Evolutionary conservation across 2,329 filamentous ascomycete genomes (phyloP), one percentile per base, ranked within the genome.

Genomic region (Escovopsis weberi): DNA sequence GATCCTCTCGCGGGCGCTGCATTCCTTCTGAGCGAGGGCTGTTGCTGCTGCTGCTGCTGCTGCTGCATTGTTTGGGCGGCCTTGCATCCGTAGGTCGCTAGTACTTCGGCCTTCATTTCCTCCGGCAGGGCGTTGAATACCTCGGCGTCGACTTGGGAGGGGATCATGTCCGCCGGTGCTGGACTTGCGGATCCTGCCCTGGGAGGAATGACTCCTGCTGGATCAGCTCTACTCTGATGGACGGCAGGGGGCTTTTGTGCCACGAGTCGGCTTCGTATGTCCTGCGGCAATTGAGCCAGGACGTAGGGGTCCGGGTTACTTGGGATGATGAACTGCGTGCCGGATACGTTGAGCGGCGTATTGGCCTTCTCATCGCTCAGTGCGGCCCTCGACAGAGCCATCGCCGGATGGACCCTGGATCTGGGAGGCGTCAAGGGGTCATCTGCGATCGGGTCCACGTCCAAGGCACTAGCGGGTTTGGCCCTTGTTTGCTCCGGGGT

Each of bases 241-340:
- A 43, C 39, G 5, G 49, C 52, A 1, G 46, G 11, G 9, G 56
- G 57, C 44, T 63, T 67, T 53, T 82, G 80, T 8, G 72, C 72
- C 47, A 83, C 69, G 9, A 96, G 70, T 54, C 76, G 85, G 30
- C 76, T 78, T 46, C 85, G 75, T 48, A 96, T 94, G 55, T 94
- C 85, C 30, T 69, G 70, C 0, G 89, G 89, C 4, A 98, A 69
- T 53, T 93, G 87, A 2, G 82, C 82, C 4, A 96, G 62, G 0
- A 94, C 81, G n/a, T 72, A 68, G 0, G 82, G 79, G 55, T 98
- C 91, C 2, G 84, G 74, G 50, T 94, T 85, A 1, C 75, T 75
- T 0, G 91, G 91, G 51, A 98, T 69, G 38, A 96, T 76, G 54
- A 98, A 98, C 54, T 98, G 91, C 0, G 89, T 94, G 2, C 89